These are phyloP conservation scores for Boletus pseudo-olivaceus DNA, from an alignment of 768 basidiomycete species.

Conservation along the genomic window DNA sequence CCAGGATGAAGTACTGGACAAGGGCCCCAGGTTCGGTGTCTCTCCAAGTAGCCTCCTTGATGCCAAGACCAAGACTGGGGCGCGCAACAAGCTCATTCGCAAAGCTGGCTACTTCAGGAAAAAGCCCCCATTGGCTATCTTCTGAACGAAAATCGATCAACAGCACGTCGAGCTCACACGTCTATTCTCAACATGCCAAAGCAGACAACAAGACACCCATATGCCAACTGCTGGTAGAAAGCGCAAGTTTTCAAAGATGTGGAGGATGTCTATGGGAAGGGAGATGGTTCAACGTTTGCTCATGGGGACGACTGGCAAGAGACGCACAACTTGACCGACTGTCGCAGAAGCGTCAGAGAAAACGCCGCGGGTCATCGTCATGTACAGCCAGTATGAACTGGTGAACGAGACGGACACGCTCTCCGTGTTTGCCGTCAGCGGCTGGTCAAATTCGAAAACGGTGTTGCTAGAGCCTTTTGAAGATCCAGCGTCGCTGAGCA, in stretches of 20 bases:
- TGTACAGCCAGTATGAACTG: too few species aligned
- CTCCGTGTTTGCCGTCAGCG: neutral
- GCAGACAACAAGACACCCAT: neutral
- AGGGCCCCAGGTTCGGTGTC: too few species aligned
- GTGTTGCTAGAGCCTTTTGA: neutral
- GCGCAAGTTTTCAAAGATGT: neutral
- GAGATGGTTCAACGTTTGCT: neutral
- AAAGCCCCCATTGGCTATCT: neutral
- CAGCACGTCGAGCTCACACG: slow-evolving; percentile 7
- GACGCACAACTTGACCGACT: too few species aligned
- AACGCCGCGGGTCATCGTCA: too few species aligned
- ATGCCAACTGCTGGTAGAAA: neutral
- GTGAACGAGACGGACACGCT: too few species aligned
- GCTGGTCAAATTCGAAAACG: slow-evolving; percentile 9
- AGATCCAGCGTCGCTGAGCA: neutral
- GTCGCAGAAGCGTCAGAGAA: too few species aligned
- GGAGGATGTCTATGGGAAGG: too few species aligned
- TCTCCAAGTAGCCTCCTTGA: slow-evolving; percentile 7
- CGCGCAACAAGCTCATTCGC: neutral
- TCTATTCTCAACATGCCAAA: too few species aligned
- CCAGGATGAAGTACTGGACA: too few species aligned
- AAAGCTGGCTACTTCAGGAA: slow-evolving; percentile 2
- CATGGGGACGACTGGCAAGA: too few species aligned
- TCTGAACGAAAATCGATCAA: neutral
- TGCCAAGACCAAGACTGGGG: neutral